Conservation (phyloP, 2,329 filamentous ascomycete genomes). For the Nemania serpens region DNA sequence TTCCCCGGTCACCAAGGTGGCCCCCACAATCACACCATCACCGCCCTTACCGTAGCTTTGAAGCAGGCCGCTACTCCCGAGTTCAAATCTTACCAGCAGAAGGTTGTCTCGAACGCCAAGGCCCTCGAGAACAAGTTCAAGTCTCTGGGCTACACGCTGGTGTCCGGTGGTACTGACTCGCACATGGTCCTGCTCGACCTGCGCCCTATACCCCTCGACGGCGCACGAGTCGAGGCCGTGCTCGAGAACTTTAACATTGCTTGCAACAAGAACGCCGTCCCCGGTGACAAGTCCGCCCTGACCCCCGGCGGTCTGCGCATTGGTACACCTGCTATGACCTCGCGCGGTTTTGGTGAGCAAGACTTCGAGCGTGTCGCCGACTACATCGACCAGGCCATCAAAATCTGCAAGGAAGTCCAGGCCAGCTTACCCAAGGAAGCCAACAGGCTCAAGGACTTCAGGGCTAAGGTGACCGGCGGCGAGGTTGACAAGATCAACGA, state of each 20-base stretch:
- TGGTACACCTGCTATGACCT: constrained; percentile 96
- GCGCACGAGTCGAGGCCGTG: constrained; percentile 92
- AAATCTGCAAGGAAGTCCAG: constrained; percentile 89
- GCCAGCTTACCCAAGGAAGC: constrained; percentile 86
- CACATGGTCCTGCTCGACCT: constrained; percentile 97
- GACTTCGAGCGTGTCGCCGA: constrained; percentile 89
- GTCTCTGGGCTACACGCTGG: constrained; percentile 89
- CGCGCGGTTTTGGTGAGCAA: constrained; percentile 86
- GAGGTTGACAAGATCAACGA: constrained; percentile 80
- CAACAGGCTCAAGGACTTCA: constrained; percentile 99
- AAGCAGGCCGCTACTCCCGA: constrained; percentile 91
- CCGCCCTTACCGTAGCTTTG: constrained; percentile 89
- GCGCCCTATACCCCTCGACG: constrained; percentile 83
- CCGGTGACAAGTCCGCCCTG: constrained; percentile 95
- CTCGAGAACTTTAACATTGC: constrained; percentile 98
- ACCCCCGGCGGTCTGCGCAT: constrained; percentile 95
- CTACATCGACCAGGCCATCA: constrained; percentile 90
- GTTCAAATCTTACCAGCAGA: constrained; percentile 92
- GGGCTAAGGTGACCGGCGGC: constrained; percentile 82
- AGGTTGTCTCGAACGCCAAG: constrained; percentile 92
- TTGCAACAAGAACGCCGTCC: constrained; percentile 99
- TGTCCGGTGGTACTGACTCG: constrained; percentile 94
- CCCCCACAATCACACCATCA: constrained; percentile 99
- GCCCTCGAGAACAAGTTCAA: constrained; percentile 84
- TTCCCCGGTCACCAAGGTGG: constrained; percentile 99